Evolutionary conservation across 2,329 filamentous ascomycete species (phyloP).

Genomic region (Clonostachys chloroleuca): DNA sequence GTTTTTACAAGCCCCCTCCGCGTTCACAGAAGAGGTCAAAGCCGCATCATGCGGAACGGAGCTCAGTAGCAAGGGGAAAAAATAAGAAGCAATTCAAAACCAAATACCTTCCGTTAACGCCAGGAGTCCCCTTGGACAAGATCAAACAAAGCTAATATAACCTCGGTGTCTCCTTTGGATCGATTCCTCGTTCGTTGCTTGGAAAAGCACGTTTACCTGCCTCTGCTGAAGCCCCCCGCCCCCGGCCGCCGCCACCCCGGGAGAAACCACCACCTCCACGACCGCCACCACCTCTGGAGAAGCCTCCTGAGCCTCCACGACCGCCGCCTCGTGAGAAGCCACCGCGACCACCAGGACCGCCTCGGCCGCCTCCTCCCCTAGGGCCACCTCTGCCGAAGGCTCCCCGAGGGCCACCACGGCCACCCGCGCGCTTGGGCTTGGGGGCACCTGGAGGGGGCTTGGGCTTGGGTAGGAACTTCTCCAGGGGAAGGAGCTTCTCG

Average conservation of each 20-base stretch:
- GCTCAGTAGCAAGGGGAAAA: not conserved
- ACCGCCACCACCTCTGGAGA: constrained; percentile 7
- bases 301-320: constrained; percentile 10
- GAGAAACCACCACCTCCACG: constrained; percentile 8
- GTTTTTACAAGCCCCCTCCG: too few relatives aligned
- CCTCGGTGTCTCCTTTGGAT: constrained; percentile 1
- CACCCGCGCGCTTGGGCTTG: constrained; percentile 57
- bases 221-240: constrained; percentile 20
- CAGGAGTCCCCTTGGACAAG: not conserved
- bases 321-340: constrained; percentile 8
- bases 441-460: constrained; percentile 66
- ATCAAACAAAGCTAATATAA: constrained; percentile 2
- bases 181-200: not conserved
- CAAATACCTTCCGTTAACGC: not conserved
- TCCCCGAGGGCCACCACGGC: constrained; percentile 25
- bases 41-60: constrained; percentile 3
- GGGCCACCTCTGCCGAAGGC: constrained; percentile 5
- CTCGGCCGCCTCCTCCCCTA: constrained; percentile 11
- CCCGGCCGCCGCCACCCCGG: constrained; percentile 13
- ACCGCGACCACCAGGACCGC: constrained; percentile 10
- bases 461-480: constrained; percentile 95
- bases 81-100: not conserved
- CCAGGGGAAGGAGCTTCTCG: constrained; percentile 91
- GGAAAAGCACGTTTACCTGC: constrained; percentile 9
- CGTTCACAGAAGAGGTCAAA: too few relatives aligned